Conservation (phyloP, 2,329 filamentous ascomycete species). For the Ceratocystis cacaofunesta region DNA sequence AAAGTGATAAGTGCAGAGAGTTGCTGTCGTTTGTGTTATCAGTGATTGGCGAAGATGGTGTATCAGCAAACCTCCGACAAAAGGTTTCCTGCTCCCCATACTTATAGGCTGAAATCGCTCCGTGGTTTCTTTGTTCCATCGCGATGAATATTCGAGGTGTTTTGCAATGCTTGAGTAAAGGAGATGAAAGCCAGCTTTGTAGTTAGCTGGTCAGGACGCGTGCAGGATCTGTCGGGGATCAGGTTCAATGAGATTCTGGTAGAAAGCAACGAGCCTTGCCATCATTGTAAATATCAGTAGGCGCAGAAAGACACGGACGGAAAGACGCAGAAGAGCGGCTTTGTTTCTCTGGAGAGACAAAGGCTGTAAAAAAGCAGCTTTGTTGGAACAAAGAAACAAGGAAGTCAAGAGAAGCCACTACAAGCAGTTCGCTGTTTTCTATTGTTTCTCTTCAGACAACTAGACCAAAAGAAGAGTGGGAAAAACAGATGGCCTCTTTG, state of each 20-base stretch:
- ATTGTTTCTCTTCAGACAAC: neutral
- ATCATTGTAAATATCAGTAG: neutral
- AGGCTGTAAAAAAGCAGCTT: neutral
- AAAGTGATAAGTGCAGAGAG: neutral
- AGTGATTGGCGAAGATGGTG: neutral
- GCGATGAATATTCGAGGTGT: neutral
- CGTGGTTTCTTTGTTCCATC: neutral
- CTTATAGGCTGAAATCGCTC: neutral
- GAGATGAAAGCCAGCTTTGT: neutral
- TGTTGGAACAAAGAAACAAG: neutral
- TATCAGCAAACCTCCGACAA: neutral
- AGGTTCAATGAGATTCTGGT: neutral
- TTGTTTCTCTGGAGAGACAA: neutral
- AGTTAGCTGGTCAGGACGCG: neutral
- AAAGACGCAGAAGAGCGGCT: neutral
- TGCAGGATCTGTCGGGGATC: neutral
- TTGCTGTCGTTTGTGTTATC: neutral
- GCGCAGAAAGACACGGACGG: too few relatives aligned
- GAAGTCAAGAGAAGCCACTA: neutral
- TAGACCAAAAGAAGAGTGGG: neutral
- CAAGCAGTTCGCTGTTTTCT: neutral
- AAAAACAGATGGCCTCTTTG: neutral
- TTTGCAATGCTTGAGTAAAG: neutral
- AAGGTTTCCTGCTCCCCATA: neutral
- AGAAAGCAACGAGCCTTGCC: neutral